Percentiles rank a stretch among this genome's conserved stretches.
Conservation (phyloP, 495 filamentous ascomycete species). For the Penicillium bialowiezense region DNA sequence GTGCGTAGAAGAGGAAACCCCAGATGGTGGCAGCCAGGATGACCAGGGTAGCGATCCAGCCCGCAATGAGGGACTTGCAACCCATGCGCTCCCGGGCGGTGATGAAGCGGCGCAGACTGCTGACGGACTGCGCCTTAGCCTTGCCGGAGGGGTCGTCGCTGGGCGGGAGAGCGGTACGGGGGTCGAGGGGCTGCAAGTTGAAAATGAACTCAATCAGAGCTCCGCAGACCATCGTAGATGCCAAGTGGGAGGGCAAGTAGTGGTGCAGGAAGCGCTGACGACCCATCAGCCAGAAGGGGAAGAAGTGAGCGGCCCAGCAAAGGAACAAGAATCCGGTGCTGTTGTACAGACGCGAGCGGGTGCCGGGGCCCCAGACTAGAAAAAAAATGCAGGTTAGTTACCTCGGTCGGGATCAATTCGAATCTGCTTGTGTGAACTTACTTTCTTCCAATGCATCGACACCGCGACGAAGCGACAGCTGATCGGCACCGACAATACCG, state of each 20-base stretch:
- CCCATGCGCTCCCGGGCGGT: constrained; percentile 78
- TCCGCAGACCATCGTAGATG: constrained; percentile 89
- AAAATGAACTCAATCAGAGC: constrained; percentile 97
- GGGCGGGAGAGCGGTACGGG: constrained; percentile 37
- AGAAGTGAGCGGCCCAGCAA: constrained; percentile 70
- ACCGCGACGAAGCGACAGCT: constrained; percentile 85
- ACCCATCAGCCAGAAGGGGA: constrained; percentile 74
- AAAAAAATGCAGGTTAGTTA: constrained; percentile 6
- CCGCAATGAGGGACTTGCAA: constrained; percentile 68
- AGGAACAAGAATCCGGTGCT: constrained; percentile 99
- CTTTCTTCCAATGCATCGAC: constrained; percentile 90
- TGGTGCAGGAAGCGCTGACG: constrained; percentile 74
- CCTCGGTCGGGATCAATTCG: no score
- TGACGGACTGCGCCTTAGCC: constrained; percentile 24
- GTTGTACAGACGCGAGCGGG: constrained; percentile 92
- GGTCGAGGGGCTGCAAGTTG: constrained; percentile 70
- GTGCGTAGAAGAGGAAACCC: constrained; percentile 89
- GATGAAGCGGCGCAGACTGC: constrained; percentile 44
- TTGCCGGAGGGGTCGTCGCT: constrained; percentile 49
- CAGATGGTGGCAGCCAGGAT: constrained; percentile 68
- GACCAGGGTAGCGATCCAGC: constrained; percentile 73
- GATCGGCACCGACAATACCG: constrained; percentile 89
- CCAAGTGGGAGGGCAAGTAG: constrained; percentile 85
- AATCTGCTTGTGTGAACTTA: constrained; percentile 50
- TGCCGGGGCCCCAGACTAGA: constrained; percentile 58